phyloP scores from a whole-genome alignment of 345 rosid species.

The Zanthoxylum bungeanum region DNA sequence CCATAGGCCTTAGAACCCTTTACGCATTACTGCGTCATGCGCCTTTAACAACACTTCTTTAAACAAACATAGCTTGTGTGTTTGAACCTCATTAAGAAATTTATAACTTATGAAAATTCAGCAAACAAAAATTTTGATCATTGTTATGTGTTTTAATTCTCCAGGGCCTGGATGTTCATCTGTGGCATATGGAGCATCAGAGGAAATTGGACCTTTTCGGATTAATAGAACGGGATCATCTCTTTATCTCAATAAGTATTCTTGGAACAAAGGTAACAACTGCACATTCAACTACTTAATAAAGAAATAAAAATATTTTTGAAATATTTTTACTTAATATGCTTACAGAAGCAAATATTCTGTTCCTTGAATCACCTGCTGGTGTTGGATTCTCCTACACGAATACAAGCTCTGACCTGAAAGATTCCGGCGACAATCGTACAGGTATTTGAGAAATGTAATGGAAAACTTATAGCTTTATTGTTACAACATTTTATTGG shows the following conservation, averaged over 20 bases:
- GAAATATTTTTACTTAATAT: background rate
- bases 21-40: no score
- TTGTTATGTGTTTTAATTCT: background rate
- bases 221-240: slow-evolving; percentile 58
- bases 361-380: slow-evolving; percentile 91
- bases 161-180: slow-evolving; percentile 99
- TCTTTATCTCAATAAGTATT: slow-evolving; percentile 59
- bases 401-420: slow-evolving; percentile 70
- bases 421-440: slow-evolving; percentile 63
- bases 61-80: background rate
- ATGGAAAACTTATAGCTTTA: background rate
- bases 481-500: background rate
- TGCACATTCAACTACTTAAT: background rate
- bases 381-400: slow-evolving; percentile 98
- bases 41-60: no score
- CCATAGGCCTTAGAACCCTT: no score
- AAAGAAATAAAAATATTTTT: background rate
- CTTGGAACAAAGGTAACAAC: slow-evolving; percentile 14
- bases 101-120: background rate
- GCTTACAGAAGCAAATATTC: slow-evolving; percentile 72
- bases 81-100: background rate
- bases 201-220: slow-evolving; percentile 94
- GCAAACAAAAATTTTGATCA: background rate
- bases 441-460: slow-evolving; percentile 50
- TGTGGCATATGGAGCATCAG: slow-evolving; percentile 93